A percentile compares a stretch with the other conserved stretches of the same genome.
Evolutionary conservation across 176 grass and related monocot genomes (phyloP).

Genomic region (Ananas comosus): DNA sequence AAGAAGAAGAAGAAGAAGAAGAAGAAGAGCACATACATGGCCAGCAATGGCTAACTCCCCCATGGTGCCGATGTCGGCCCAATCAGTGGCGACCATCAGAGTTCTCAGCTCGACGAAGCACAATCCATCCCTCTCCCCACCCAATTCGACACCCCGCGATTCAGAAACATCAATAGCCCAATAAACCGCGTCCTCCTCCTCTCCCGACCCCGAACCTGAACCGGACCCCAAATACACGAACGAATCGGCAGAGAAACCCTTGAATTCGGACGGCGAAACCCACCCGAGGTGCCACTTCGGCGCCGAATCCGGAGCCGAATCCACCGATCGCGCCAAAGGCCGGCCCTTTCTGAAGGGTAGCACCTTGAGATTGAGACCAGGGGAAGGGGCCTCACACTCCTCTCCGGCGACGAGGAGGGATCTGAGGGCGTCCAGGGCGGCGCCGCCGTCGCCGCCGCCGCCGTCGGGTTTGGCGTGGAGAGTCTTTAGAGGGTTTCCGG

Average conservation of each 20-base stretch:
- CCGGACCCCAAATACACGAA: constrained; percentile 77
- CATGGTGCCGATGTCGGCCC: constrained; percentile 55
- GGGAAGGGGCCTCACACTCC: constrained; percentile 7
- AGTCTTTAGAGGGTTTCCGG: constrained; percentile 56
- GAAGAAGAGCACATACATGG: constrained; percentile 35
- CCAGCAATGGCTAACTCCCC: constrained; percentile 72
- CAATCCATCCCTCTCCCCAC: constrained; percentile 32
- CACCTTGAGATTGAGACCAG: constrained; percentile 28
- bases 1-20: neutral
- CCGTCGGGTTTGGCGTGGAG: constrained; percentile 21
- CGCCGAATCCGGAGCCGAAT: neutral
- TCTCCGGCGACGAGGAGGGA: constrained; percentile 31
- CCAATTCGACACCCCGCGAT: constrained; percentile 8
- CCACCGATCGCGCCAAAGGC: constrained; percentile 46
- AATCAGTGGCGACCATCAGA: constrained; percentile 88
- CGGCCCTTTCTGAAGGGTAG: constrained; percentile 70
- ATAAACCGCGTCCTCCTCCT: constrained; percentile 27
- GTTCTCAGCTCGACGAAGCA: constrained; percentile 76
- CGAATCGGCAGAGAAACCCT: constrained; percentile 18
- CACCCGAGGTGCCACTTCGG: constrained; percentile 57
- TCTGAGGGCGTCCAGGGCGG: constrained; percentile 39
- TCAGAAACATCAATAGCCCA: constrained; percentile 64
- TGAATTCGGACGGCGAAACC: constrained; percentile 43
- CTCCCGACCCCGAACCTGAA: constrained; percentile 25
- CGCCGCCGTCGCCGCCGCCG: constrained; percentile 1